Conservation (phyloP, 208 protist species). For the Porcisia hertigi region DNA sequence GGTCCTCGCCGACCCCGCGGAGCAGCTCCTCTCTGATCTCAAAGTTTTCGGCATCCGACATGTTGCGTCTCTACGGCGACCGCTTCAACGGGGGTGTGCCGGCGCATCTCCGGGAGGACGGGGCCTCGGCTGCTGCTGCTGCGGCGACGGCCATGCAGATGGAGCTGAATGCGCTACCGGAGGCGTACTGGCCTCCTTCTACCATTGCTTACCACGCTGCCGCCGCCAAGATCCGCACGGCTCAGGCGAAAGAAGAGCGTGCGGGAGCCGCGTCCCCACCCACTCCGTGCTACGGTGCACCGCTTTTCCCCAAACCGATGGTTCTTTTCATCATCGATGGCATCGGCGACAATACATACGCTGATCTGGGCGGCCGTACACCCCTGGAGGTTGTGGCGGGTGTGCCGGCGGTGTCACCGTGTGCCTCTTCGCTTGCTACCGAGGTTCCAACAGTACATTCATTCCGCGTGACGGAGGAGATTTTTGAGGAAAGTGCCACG, state of each 20-base stretch:
- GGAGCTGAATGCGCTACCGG: conserved; percentile 32
- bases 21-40: conserved; percentile 35
- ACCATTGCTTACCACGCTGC: conserved; percentile 26
- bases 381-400: conserved; percentile 75
- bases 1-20: conserved; percentile 25
- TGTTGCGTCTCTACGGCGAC: conserved; percentile 38
- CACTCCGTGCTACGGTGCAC: conserved; percentile 32
- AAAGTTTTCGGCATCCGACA: conserved; percentile 41
- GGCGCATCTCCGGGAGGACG: conserved; percentile 31
- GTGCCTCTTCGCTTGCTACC: not conserved
- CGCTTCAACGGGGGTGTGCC: conserved; percentile 48
- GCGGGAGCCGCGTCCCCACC: not conserved
- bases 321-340: conserved; percentile 83
- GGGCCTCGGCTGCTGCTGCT: not conserved
- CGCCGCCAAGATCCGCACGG: not conserved
- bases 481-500: conserved; percentile 2
- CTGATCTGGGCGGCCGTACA: conserved; percentile 53
- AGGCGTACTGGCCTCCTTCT: conserved; percentile 31
- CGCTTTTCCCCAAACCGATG: conserved; percentile 48
- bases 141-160: conserved; percentile 19
- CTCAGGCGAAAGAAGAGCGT: not conserved
- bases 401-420: conserved; percentile 17
- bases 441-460: not conserved
- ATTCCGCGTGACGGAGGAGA: conserved; percentile 15
- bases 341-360: conserved; percentile 66